A percentile compares a stretch with the other conserved stretches of the same genome.
These are phyloP conservation scores for Claviceps arundinis DNA, from an alignment of 2,329 filamentous ascomycete species.

Conservation along the genomic window DNA sequence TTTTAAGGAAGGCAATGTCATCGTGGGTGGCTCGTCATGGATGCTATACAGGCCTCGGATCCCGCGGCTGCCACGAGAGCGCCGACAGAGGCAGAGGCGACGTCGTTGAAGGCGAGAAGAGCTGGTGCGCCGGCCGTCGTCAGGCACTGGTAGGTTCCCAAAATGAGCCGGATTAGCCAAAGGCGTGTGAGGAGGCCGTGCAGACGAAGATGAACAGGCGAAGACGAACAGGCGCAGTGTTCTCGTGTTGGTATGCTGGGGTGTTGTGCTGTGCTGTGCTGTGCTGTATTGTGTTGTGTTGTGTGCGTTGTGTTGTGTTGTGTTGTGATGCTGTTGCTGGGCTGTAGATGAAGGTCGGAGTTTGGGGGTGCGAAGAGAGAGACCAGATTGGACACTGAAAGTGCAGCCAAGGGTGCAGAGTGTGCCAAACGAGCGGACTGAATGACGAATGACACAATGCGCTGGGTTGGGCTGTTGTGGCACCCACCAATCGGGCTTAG, in stretches of 20 bases:
- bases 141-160: not conserved
- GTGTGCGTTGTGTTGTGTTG: too few relatives aligned
- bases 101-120: not conserved
- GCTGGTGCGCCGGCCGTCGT: not conserved
- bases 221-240: not conserved
- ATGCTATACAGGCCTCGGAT: constrained; percentile 10
- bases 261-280: too few relatives aligned
- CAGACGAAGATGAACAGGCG: too few relatives aligned
- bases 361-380: constrained; percentile 1
- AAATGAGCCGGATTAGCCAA: not conserved
- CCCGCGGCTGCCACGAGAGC: constrained; percentile 2
- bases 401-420: not conserved
- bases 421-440: constrained; percentile 2
- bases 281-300: too few relatives aligned
- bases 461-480: constrained; percentile 6
- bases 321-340: not conserved
- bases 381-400: constrained; percentile 3
- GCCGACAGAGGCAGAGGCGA: not conserved
- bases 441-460: constrained; percentile 7
- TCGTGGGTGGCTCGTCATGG: constrained; percentile 22
- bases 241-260: not conserved
- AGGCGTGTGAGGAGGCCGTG: not conserved
- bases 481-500: constrained; percentile 6
- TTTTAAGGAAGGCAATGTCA: constrained; percentile 12
- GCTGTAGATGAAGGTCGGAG: not conserved